Evolutionary conservation across 176 grass and related monocot species (phyloP).

Genomic region (Zea luxurians): DNA sequence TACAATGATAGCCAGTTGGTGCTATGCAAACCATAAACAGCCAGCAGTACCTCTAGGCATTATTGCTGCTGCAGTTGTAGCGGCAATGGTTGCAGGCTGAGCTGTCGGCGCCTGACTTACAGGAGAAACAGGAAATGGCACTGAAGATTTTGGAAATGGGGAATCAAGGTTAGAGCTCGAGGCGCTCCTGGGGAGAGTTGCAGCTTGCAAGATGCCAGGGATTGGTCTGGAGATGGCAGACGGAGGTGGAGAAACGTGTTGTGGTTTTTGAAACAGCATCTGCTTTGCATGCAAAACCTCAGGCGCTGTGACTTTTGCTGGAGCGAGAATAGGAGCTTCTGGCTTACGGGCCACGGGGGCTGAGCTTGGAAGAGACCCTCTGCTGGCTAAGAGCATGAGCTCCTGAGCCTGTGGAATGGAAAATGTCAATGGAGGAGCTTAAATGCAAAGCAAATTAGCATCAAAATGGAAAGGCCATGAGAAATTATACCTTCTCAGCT

Average conservation of each 20-base stretch:
- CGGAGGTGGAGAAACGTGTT: conserved; percentile 35
- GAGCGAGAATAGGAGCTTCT: conserved; percentile 34
- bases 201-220: conserved; percentile 43
- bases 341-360: conserved; percentile 28
- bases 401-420: conserved; percentile 63
- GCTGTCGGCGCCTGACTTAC: conserved; percentile 37
- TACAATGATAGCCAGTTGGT: not conserved
- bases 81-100: conserved; percentile 28
- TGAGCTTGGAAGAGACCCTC: conserved; percentile 51
- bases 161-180: conserved; percentile 65
- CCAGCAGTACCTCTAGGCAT: conserved; percentile 73
- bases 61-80: conserved; percentile 42
- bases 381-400: conserved; percentile 78
- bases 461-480: not conserved
- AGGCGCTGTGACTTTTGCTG: conserved; percentile 42
- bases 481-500: conserved; percentile 61
- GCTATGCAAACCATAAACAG: conserved; percentile 16
- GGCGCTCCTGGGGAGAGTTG: conserved; percentile 44
- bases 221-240: conserved; percentile 51
- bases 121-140: conserved; percentile 44
- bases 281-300: conserved; percentile 44
- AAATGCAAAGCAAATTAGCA: not conserved
- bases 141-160: conserved; percentile 41
- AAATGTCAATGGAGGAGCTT: conserved; percentile 18
- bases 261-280: conserved; percentile 36